Base-by-base conservation (phyloP, 352 stramenopile genomes). In the Pythium guiyangense region DNA sequence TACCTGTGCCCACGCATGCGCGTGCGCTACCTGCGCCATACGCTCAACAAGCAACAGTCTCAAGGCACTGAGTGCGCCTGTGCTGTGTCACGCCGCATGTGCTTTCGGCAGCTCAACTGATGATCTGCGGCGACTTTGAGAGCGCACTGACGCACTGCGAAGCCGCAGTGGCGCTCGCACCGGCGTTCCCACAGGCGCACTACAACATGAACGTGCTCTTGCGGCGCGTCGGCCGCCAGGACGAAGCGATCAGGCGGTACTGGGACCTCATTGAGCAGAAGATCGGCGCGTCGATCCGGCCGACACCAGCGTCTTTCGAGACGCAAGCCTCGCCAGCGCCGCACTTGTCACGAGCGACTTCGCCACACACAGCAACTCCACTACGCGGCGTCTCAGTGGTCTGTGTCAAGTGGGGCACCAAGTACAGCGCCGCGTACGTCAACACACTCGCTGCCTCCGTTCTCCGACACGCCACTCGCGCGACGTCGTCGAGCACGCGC, bases 311-410 rank as follows among this genome's bases (percentile, higher is more conserved):
- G n/a, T n/a, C n/a, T n/a, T n/a, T n/a, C n/a, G n/a, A n/a, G n/a
- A 62, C 26, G 2, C 12, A 4, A 39, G n/a, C n/a, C n/a, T 67
- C 91, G 98, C 74, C 77, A 88, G 54, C 98, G 97, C 69, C 94
- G 98, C 73, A 96, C 77, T 60, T 87, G 97, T 52, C 97, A 89
- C 15, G 89, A 88, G 60, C 77, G 97, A 25, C 97, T 97, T 69
- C 96, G 97, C 63, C 26, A 25, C 20, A 9, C 31, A n/a, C n/a
- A n/a, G n/a, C n/a, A n/a, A 37, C 31, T 37, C 6, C 31, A 9
- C 31, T 9, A 37, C 31, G 31, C n/a, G 15, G 47, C 12, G 60
- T 88, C 2, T 70, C 75, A 0, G 71, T 93, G 17, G 59, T 92
- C n/a, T 94, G 83, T 46, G 80, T 94, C 49, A 95, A 95, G 54